phyloP scores from a whole-genome alignment of 352 stramenopile genomes.

The Saprolegnia parasitica region DNA sequence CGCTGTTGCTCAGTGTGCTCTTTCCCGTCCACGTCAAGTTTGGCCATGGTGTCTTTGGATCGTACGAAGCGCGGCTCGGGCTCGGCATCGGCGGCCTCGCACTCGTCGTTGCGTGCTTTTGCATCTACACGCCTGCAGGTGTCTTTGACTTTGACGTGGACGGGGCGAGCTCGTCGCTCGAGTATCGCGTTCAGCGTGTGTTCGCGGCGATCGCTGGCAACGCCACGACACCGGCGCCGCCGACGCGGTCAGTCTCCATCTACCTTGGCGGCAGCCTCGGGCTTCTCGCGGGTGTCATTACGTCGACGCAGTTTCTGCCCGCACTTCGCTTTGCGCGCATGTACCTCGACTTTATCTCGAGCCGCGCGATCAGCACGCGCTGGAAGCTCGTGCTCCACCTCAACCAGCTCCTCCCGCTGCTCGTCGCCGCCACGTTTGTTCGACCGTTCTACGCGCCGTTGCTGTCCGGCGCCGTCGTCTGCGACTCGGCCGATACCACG shows the following conservation, averaged over 20 bases:
- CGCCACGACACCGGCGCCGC: constrained; percentile 33
- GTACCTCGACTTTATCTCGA: constrained; percentile 63
- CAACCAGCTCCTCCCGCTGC: constrained; percentile 62
- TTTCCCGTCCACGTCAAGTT: constrained; percentile 74
- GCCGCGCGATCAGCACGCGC: constrained; percentile 33
- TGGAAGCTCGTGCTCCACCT: constrained; percentile 58
- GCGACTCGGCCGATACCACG: background rate
- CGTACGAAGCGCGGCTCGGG: constrained; percentile 58
- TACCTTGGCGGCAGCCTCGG: constrained; percentile 32
- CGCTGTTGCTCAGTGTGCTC: constrained; percentile 60
- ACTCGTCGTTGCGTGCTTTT: constrained; percentile 55
- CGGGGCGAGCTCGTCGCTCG: constrained; percentile 22
- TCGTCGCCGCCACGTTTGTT: constrained; percentile 52
- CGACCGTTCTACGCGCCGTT: constrained; percentile 44
- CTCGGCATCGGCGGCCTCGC: constrained; percentile 50
- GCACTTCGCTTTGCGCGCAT: constrained; percentile 75
- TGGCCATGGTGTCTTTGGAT: constrained; percentile 42
- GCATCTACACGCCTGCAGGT: constrained; percentile 50
- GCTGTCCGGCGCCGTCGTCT: constrained; percentile 33
- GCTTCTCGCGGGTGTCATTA: constrained; percentile 48
- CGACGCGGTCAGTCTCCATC: constrained; percentile 2
- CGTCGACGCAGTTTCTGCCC: constrained; percentile 59
- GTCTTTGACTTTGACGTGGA: constrained; percentile 63
- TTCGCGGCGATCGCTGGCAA: constrained; percentile 39
- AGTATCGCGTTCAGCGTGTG: constrained; percentile 39